phyloP scores from a whole-genome alignment of 495 filamentous ascomycete genomes.

The Neurospora sp. region DNA sequence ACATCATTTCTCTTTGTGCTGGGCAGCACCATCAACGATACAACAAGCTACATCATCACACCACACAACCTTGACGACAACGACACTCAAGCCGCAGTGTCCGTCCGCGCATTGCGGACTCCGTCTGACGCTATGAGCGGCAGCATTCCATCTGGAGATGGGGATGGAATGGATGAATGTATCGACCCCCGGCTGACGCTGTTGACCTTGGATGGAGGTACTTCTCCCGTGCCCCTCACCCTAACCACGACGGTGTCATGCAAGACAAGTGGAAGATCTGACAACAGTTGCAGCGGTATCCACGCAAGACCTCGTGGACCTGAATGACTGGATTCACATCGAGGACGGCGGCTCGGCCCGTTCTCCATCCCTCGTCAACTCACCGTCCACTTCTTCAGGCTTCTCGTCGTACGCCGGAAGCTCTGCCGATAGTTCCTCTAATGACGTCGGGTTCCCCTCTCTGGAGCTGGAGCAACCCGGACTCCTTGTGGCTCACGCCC shows the following conservation, averaged over 20 bases:
- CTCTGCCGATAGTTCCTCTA: rapidly evolving
- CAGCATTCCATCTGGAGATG: not conserved
- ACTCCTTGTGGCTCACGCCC: not conserved
- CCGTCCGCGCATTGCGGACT: not conserved
- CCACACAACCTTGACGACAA: not conserved
- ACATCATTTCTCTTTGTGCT: not conserved
- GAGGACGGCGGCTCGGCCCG: not conserved
- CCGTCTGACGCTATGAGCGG: not conserved
- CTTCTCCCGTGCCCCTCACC: not conserved
- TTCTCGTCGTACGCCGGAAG: not conserved
- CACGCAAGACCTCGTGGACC: not conserved
- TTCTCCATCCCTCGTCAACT: not conserved
- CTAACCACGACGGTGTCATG: not conserved
- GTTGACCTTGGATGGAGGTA: not conserved
- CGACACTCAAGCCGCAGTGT: not conserved
- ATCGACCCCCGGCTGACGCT: not conserved
- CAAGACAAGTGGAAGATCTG: not conserved
- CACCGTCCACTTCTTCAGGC: not conserved
- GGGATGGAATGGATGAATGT: rapidly evolving
- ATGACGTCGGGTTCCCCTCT: not conserved
- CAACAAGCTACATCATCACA: not conserved
- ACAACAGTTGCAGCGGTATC: not conserved
- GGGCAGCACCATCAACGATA: not conserved
- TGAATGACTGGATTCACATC: not conserved
- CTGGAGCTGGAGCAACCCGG: not conserved